Percentiles rank a stretch among this genome's conserved stretches.
Evolutionary conservation across 2,329 filamentous ascomycete genomes (phyloP).

Genomic region (Ilyonectria destructans): DNA sequence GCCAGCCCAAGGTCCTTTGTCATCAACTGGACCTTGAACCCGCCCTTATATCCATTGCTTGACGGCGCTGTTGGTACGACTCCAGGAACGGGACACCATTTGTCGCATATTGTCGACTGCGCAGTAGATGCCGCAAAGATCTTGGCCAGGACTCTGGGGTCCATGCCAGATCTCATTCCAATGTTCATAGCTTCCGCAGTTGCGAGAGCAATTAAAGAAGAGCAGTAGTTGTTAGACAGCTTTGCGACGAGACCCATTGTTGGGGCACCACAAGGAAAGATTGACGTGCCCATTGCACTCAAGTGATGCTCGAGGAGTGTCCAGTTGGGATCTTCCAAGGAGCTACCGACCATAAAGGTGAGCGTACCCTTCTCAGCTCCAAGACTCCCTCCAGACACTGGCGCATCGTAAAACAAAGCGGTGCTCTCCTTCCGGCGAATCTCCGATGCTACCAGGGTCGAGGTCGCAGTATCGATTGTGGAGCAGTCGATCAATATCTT

Average conservation of each 20-base stretch:
- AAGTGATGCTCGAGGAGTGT: slow-evolving; percentile 1
- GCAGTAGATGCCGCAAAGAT: slow-evolving; percentile 33
- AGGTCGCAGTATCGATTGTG: slow-evolving; percentile 27
- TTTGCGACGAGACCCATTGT: slow-evolving; percentile 32
- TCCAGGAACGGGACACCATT: slow-evolving; percentile 32
- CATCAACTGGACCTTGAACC: slow-evolving; percentile 38
- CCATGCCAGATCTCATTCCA: slow-evolving; percentile 31
- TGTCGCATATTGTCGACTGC: slow-evolving; percentile 32
- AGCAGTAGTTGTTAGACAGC: slow-evolving; percentile 38
- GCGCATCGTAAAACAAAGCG: slow-evolving; percentile 26
- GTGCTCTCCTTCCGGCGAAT: not conserved
- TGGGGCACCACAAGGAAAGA: slow-evolving; percentile 40
- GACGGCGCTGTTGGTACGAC: slow-evolving; percentile 29
- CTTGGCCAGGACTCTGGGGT: slow-evolving; percentile 23
- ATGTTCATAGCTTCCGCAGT: slow-evolving; percentile 36
- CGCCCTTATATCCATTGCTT: slow-evolving; percentile 29
- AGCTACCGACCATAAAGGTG: slow-evolving; percentile 29
- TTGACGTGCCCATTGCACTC: slow-evolving; percentile 20
- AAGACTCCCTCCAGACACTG: slow-evolving; percentile 28
- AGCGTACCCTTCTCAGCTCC: slow-evolving; percentile 23
- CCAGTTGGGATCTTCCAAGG: slow-evolving; percentile 4
- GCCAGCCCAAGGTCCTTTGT: slow-evolving; percentile 35
- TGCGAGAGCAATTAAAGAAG: slow-evolving; percentile 29
- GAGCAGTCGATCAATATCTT: slow-evolving; percentile 26
- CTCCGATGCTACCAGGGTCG: not conserved